Percentiles rank a stretch among this genome's conserved stretches.
These are phyloP conservation scores for Penicillium macrosclerotiorum DNA, from an alignment of 495 filamentous ascomycete species.

Conservation along the genomic window DNA sequence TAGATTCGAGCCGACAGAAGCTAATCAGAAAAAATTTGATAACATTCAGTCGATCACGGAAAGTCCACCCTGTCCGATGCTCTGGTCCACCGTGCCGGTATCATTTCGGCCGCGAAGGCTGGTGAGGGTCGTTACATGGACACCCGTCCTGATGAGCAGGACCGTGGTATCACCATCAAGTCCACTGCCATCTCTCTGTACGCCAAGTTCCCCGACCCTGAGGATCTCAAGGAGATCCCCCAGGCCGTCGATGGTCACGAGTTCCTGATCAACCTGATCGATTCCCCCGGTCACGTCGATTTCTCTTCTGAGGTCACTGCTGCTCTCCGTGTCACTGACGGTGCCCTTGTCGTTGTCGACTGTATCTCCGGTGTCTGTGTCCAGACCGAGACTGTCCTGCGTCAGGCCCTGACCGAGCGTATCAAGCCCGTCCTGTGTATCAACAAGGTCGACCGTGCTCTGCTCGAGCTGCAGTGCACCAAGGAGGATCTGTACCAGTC, in stretches of 20 bases:
- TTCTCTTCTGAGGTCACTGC: constrained; percentile 99
- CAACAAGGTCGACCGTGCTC: constrained; percentile 99
- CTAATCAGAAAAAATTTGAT: no score
- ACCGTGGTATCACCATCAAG: constrained; percentile 99
- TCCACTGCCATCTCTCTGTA: constrained; percentile 99
- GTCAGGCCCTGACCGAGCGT: constrained; percentile 98
- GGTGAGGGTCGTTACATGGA: constrained; percentile 95
- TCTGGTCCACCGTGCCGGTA: constrained; percentile 98
- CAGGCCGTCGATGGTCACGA: constrained; percentile 85
- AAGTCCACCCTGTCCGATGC: constrained; percentile 99
- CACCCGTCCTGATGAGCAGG: constrained; percentile 95
- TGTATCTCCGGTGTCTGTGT: constrained; percentile 98
- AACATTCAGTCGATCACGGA: constrained; percentile 94
- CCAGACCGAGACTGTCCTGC: constrained; percentile 99
- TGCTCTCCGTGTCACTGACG: constrained; percentile 98
- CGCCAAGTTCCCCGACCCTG: constrained; percentile 73
- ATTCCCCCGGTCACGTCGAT: constrained; percentile 99
- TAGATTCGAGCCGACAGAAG: not conserved
- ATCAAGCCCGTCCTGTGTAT: constrained; percentile 99
- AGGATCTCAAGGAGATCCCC: constrained; percentile 93
- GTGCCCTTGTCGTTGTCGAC: constrained; percentile 99
- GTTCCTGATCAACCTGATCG: constrained; percentile 99
- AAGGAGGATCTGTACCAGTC: constrained; percentile 99
- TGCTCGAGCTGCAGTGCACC: constrained; percentile 94
- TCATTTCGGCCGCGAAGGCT: constrained; percentile 97